phyloP scores from a whole-genome alignment of 2,329 filamentous ascomycete genomes.

The Tolypocladium pustulatum region DNA sequence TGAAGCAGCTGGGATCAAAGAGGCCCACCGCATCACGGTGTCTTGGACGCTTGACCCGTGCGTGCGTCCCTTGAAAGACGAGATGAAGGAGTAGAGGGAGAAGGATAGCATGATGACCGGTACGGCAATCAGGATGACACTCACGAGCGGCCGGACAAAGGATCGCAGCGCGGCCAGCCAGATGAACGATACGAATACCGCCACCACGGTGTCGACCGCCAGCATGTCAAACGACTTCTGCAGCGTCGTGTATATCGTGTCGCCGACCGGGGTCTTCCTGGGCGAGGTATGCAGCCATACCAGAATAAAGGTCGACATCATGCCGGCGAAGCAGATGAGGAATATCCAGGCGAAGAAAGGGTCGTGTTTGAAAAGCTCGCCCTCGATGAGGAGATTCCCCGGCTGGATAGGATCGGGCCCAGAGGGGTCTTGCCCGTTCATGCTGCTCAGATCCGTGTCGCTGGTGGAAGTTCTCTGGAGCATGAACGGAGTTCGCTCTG shows the following conservation, averaged over 20 bases:
- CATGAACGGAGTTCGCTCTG: slow-evolving; percentile 27
- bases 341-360: slow-evolving; percentile 88
- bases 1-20: slow-evolving; percentile 63
- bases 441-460: slow-evolving; percentile 36
- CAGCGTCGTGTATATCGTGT: slow-evolving; percentile 88
- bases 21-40: slow-evolving; percentile 76
- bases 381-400: slow-evolving; percentile 44
- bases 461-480: slow-evolving; percentile 30
- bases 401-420: slow-evolving; percentile 24
- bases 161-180: slow-evolving; percentile 86
- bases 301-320: slow-evolving; percentile 81
- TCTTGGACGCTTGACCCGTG: slow-evolving; percentile 78
- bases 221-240: slow-evolving; percentile 82
- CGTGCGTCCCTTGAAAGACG: slow-evolving; percentile 71
- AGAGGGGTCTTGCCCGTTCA: slow-evolving; percentile 24
- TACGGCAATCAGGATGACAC: slow-evolving; percentile 70
- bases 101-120: slow-evolving; percentile 82
- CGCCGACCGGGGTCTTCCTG: slow-evolving; percentile 64
- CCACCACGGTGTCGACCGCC: slow-evolving; percentile 83
- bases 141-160: slow-evolving; percentile 77
- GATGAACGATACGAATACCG: slow-evolving; percentile 74
- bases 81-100: slow-evolving; percentile 81
- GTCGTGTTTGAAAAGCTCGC: slow-evolving; percentile 72
- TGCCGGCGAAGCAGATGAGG: slow-evolving; percentile 69
- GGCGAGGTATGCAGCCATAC: slow-evolving; percentile 81